Evolutionary conservation across 441 rosid genomes (phyloP).

Genomic region (Adansonia rubrostipa): DNA sequence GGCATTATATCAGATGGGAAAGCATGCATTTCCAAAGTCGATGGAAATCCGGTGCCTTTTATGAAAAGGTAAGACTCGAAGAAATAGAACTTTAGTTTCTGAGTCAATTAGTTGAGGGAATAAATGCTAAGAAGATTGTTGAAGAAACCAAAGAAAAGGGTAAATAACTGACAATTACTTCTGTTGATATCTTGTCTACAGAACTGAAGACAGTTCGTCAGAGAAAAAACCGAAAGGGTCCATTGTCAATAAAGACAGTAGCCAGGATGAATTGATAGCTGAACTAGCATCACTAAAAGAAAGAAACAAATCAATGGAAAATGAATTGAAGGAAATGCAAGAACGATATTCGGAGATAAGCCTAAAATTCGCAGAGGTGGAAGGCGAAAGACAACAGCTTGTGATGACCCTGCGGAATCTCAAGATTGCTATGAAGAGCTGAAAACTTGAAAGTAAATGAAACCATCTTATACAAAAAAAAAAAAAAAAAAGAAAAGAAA

Average conservation of each 20-base stretch:
- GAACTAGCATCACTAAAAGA: slow-evolving; percentile 57
- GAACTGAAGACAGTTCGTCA: slow-evolving; percentile 20
- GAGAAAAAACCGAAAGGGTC: slow-evolving; percentile 32
- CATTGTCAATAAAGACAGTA: slow-evolving; percentile 12
- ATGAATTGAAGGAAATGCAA: slow-evolving; percentile 83
- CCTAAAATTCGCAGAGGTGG: slow-evolving; percentile 93
- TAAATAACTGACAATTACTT: slow-evolving; percentile 7
- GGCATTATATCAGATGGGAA: slow-evolving; percentile 31
- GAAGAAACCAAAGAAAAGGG: slow-evolving; percentile 9
- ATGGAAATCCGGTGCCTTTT: slow-evolving; percentile 23
- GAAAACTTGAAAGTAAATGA: slow-evolving; percentile 20
- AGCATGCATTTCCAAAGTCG: slow-evolving; percentile 26
- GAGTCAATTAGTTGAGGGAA: neutral
- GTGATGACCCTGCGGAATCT: slow-evolving; percentile 70
- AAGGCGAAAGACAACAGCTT: slow-evolving; percentile 92
- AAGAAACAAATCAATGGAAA: slow-evolving; percentile 60
- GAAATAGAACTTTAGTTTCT: neutral
- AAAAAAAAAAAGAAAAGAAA: too few relatives aligned
- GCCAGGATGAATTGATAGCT: slow-evolving; percentile 27
- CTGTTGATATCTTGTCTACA: slow-evolving; percentile 16
- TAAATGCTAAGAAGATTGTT: neutral
- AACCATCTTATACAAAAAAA: slow-evolving; percentile 21
- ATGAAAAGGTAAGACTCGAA: slow-evolving; percentile 16
- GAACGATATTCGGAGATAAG: slow-evolving; percentile 86
- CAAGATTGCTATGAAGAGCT: slow-evolving; percentile 58